A percentile compares a stretch with the other conserved stretches of the same genome.
These are phyloP conservation scores for Aspergillus aculeatinus DNA, from an alignment of 2,329 filamentous ascomycete species.

Conservation along the genomic window DNA sequence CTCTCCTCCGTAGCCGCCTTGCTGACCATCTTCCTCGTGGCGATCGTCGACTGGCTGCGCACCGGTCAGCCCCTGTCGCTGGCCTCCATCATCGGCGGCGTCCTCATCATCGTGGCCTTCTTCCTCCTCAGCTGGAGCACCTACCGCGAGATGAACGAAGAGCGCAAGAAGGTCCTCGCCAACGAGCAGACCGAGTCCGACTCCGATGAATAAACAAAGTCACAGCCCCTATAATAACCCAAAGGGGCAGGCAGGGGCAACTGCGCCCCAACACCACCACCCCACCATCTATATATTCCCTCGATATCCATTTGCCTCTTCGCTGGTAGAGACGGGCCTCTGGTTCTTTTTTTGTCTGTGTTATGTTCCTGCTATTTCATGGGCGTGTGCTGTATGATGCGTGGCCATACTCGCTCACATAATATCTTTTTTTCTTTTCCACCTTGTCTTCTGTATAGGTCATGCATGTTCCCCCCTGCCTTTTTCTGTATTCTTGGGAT, in stretches of 20 bases:
- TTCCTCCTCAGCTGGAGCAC: conserved; percentile 85
- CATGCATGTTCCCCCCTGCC: too few relatives aligned
- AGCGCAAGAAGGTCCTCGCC: conserved; percentile 60
- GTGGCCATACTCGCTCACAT: too few relatives aligned
- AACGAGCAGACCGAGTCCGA: conserved; percentile 46
- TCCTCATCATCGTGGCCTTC: conserved; percentile 86
- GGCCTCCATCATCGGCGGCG: conserved; percentile 76
- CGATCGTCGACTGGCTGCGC: conserved; percentile 82
- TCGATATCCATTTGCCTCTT: not conserved
- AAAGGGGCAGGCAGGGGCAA: not conserved
- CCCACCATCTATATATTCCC: not conserved
- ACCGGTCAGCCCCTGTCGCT: conserved; percentile 73
- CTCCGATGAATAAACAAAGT: conserved; percentile 35
- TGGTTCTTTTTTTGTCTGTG: not conserved
- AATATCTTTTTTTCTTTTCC: too few relatives aligned
- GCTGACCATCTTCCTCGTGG: conserved; percentile 95
- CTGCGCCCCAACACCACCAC: not conserved
- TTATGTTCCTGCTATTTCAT: too few relatives aligned
- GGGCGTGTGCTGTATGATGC: too few relatives aligned
- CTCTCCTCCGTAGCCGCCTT: conserved; percentile 89
- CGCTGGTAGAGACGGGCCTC: not conserved
- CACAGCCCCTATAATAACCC: not conserved
- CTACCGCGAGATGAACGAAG: conserved; percentile 88
- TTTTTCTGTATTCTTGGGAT: too few relatives aligned
- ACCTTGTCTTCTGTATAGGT: too few relatives aligned